Evolutionary conservation across 2,329 filamentous ascomycete genomes (phyloP).

Genomic region (Laburnicola sp.): DNA sequence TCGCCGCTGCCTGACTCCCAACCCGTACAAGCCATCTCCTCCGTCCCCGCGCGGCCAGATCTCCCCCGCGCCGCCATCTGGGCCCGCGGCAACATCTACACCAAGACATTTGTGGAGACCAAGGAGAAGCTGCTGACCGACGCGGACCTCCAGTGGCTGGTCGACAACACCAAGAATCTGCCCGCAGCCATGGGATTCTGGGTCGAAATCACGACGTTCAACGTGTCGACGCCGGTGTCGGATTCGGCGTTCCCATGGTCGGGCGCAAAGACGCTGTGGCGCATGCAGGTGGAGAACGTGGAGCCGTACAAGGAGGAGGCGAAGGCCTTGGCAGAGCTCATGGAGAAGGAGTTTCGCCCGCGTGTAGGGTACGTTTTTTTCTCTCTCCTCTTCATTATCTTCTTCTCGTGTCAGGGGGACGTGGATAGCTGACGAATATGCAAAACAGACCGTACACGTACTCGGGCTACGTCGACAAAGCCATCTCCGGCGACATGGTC

Average conservation of each 20-base stretch:
- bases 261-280: background rate
- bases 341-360: background rate
- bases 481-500: background rate
- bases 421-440: background rate
- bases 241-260: background rate
- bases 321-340: background rate
- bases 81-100: background rate
- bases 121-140: background rate
- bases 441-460: background rate
- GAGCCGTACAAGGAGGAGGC: background rate
- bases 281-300: background rate
- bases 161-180: background rate
- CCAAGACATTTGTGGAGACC: background rate
- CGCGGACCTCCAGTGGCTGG: background rate
- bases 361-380: background rate
- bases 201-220: background rate
- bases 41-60: background rate
- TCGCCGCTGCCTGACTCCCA: background rate
- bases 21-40: background rate
- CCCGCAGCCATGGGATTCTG: background rate
- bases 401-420: no score
- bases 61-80: background rate
- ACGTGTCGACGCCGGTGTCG: background rate
- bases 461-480: background rate
- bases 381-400: no score